Evolutionary conservation across 345 rosid species (phyloP).

Genomic region (Populus euphratica): DNA sequence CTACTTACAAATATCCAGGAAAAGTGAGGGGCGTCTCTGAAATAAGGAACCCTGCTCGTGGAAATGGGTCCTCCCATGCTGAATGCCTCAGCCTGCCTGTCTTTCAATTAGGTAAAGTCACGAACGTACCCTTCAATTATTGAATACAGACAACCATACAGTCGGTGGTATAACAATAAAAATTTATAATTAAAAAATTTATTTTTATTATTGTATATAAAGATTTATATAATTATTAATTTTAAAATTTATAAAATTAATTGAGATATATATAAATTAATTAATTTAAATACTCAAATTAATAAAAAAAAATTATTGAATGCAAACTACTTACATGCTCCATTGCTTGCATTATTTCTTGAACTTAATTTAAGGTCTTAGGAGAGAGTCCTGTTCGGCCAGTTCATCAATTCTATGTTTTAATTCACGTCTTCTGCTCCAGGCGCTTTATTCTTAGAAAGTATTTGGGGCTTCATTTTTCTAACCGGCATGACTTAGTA

Average conservation of each 20-base stretch:
- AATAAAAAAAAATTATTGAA: no score
- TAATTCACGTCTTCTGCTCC: background rate
- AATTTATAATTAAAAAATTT: no score
- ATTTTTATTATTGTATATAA: no score
- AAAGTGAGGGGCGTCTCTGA: background rate
- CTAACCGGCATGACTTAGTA: background rate
- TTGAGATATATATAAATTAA: no score
- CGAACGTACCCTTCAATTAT: no score
- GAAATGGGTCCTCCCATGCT: background rate
- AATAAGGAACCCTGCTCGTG: background rate
- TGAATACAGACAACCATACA: background rate
- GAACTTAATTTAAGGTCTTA: background rate
- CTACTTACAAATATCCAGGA: background rate
- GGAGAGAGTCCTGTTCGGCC: background rate
- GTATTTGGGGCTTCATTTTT: background rate
- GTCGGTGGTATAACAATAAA: no score
- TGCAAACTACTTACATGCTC: background rate
- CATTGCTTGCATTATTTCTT: background rate
- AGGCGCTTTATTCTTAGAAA: no score
- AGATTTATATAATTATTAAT: no score
- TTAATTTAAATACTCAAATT: no score
- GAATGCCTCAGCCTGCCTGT: background rate
- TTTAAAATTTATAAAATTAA: no score
- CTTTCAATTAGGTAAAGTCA: no score
- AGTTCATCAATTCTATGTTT: no score